Conservation (phyloP, 768 basidiomycete species). For the Dioszegia aurantiaca region DNA sequence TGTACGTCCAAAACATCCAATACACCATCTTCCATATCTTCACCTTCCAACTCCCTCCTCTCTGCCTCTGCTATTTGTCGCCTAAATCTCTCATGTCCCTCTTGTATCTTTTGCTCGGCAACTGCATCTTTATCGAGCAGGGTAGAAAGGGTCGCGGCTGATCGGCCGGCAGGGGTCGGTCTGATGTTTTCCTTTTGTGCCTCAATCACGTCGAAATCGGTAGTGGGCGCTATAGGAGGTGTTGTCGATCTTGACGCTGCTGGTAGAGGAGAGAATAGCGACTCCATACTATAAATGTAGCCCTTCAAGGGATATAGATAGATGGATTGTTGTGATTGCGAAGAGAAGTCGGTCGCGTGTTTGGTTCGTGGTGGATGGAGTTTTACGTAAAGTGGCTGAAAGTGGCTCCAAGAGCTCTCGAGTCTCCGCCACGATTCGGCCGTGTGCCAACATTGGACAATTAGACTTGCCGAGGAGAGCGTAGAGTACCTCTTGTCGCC, state of each 20-base stretch:
- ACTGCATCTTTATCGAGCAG: slow-evolving; percentile 61
- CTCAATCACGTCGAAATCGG: slow-evolving; percentile 55
- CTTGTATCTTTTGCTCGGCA: slow-evolving; percentile 58
- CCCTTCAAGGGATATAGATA: background rate
- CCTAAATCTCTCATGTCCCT: slow-evolving; percentile 52
- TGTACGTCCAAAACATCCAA: slow-evolving; percentile 82
- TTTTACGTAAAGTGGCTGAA: too few species aligned
- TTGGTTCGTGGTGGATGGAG: background rate
- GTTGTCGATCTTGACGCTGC: background rate
- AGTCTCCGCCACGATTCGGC: too few species aligned
- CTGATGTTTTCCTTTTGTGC: slow-evolving; percentile 58
- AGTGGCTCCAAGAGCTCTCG: too few species aligned
- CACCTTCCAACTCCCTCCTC: slow-evolving; percentile 50
- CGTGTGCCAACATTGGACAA: too few species aligned
- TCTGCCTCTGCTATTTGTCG: slow-evolving; percentile 53
- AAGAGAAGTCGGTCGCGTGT: slow-evolving; percentile 6
- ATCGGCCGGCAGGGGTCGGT: slow-evolving; percentile 55
- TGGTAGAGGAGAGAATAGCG: slow-evolving; percentile 14
- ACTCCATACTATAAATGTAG: slow-evolving; percentile 3
- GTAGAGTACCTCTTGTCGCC: too few species aligned
- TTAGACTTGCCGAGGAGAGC: too few species aligned
- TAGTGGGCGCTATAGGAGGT: slow-evolving; percentile 1
- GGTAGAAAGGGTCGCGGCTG: slow-evolving; percentile 54
- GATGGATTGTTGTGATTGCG: slow-evolving; percentile 5
- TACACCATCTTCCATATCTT: slow-evolving; percentile 58